Evolutionary conservation across 2,329 filamentous ascomycete genomes (phyloP).

Genomic region (Fusarium udum): DNA sequence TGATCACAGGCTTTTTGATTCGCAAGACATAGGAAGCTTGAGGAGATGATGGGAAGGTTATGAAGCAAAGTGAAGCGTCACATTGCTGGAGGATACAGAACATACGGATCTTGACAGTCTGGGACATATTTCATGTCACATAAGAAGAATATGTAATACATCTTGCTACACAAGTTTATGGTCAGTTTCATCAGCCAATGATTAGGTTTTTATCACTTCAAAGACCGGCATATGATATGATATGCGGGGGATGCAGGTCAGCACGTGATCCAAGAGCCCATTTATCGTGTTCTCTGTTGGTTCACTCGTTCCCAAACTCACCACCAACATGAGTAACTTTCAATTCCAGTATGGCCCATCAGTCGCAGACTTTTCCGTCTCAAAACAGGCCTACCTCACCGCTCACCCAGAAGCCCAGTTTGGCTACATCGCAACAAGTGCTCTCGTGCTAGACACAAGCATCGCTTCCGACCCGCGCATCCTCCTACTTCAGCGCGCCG

Average conservation of each 20-base stretch:
- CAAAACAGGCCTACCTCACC: background rate
- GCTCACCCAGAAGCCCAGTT: background rate
- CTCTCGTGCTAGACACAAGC: background rate
- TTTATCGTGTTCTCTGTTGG: too few species aligned
- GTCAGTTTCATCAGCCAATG: too few species aligned
- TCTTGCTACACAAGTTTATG: background rate
- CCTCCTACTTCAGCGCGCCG: background rate
- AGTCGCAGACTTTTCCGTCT: background rate
- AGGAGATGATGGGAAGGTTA: too few species aligned
- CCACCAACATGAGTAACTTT: too few species aligned
- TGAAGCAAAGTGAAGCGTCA: background rate
- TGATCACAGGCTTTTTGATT: background rate
- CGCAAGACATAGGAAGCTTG: rapidly evolving
- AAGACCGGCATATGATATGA: too few species aligned
- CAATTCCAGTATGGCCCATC: too few species aligned
- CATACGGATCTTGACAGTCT: background rate
- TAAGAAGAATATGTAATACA: background rate
- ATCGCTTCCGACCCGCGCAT: background rate
- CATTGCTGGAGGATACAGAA: background rate
- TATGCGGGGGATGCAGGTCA: too few species aligned
- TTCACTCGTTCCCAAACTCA: too few species aligned
- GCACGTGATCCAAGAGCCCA: too few species aligned
- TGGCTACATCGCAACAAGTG: background rate
- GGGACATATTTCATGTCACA: too few species aligned
- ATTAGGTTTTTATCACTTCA: too few species aligned